Evolutionary conservation across 352 stramenopile genomes (phyloP), one percentile per base, ranked within the genome.

Genomic region (Nothophytophthora sp.): DNA sequence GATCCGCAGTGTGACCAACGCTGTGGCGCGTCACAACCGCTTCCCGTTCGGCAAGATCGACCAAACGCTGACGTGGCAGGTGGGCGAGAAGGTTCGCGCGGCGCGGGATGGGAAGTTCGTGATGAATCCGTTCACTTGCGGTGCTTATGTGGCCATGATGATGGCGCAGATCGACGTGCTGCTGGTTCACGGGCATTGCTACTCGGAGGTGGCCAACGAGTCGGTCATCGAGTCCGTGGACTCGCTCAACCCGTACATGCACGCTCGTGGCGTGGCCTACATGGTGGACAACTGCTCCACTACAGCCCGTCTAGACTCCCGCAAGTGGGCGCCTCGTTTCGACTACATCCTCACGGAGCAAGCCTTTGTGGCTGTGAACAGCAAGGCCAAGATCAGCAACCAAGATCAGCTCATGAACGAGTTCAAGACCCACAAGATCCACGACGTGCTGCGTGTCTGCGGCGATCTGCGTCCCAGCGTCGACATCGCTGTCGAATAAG

Each of bases 201-300:
- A 99, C 81, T 98, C 95, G 50, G 96, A 99, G 75, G 94, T 99
- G 66, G 94, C 98, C 42, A 99, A 99, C 76, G 96, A 99, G 76
- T 98, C 93, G 54, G 96, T 99, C 22, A 99, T 99, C 59, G 96
- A 99, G 78, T 97, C 96, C 55, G 94, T 98, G 36, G 96, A 99
- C 75, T 99, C 95, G 50, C 80, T 99, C 19, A 98, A 97, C 76
- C 96, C 96, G 46, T 99, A 99, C 90, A 99, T 99, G 96, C 96
- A 99, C 82, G 98, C 97, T 48, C 88, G 95, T 44, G 96, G 96
- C 30, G 94, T 99, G 50, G 87, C 96, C 25, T 99, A 98, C 83
- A 99, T 99, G 96, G 96, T 99, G 49, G 96, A 99, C 81, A 99
- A 99, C 80, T 99, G 96, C 87, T 99, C 95, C n/a, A 98, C 96